phyloP scores from a whole-genome alignment of 768 basidiomycete genomes.

The Clitopilus passeckerianus region DNA sequence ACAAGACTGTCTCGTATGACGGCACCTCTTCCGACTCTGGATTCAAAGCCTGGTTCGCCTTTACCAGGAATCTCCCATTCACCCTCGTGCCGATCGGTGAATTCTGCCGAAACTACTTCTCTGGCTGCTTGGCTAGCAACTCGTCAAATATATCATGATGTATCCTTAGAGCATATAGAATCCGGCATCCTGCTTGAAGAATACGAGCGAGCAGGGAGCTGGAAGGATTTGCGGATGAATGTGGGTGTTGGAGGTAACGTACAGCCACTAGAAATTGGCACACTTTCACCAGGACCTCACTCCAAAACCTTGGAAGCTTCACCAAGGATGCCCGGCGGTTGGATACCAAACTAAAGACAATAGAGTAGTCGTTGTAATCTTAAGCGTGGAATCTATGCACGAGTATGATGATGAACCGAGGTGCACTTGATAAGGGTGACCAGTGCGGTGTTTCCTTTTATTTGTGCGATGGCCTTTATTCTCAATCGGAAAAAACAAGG shows the following conservation, averaged over 20 bases:
- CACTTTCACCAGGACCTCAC: neutral
- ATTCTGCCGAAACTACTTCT: slow-evolving; percentile 17
- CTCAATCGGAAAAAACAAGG: neutral
- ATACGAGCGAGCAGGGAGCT: slow-evolving; percentile 45
- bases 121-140: slow-evolving; percentile 32
- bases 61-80: slow-evolving; percentile 1
- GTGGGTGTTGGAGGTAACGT: neutral
- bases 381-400: too few relatives aligned
- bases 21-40: slow-evolving; percentile 1
- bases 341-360: neutral
- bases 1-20: slow-evolving; percentile 14
- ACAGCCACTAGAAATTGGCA: slow-evolving; percentile 7
- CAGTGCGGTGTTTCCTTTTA: neutral
- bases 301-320: neutral
- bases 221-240: slow-evolving; percentile 22
- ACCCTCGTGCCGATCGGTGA: slow-evolving; percentile 14
- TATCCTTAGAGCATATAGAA: slow-evolving; percentile 17
- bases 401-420: too few relatives aligned
- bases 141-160: slow-evolving; percentile 24
- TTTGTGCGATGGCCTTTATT: neutral
- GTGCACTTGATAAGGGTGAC: neutral
- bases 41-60: neutral
- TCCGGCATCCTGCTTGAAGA: slow-evolving; percentile 38
- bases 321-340: neutral
- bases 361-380: neutral